A percentile compares a stretch with the other conserved stretches of the same genome.
These are phyloP conservation scores for Phaffomyces antillensis DNA, from an alignment of 805 yeast genomes.

Conservation along the genomic window DNA sequence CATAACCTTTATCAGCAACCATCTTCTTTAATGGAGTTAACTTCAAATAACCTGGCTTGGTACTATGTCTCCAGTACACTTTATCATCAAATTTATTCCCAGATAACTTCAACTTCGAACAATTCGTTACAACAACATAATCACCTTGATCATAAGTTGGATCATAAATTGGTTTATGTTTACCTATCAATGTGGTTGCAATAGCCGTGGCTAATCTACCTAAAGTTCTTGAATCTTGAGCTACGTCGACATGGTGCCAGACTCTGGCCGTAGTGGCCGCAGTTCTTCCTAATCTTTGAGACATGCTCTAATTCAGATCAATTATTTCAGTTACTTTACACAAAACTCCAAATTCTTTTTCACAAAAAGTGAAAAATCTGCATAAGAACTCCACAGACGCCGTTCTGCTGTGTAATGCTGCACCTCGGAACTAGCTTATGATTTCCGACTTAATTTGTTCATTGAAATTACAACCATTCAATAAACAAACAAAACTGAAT, in stretches of 20 bases:
- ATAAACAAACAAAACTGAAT: neutral
- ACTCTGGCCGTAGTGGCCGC: constrained; percentile 73
- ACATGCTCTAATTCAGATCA: constrained; percentile 10
- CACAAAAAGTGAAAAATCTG: neutral
- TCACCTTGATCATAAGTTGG: constrained; percentile 85
- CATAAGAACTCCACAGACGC: neutral
- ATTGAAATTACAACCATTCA: neutral
- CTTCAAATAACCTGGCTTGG: constrained; percentile 84
- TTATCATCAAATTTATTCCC: constrained; percentile 80
- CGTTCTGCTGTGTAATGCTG: neutral
- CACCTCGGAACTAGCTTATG: neutral
- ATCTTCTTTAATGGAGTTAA: constrained; percentile 75
- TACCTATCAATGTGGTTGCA: constrained; percentile 88
- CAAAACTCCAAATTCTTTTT: neutral
- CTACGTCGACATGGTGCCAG: constrained; percentile 95
- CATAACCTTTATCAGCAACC: constrained; percentile 72
- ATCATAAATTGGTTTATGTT: constrained; percentile 88
- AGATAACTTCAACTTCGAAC: constrained; percentile 71
- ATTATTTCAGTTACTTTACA: neutral
- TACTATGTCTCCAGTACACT: constrained; percentile 82
- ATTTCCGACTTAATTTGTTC: neutral
- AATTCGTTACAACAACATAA: constrained; percentile 93
- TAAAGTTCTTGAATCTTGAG: constrained; percentile 73
- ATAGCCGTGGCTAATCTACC: constrained; percentile 91
- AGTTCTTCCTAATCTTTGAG: constrained; percentile 32